Evolutionary conservation across 495 filamentous ascomycete genomes (phyloP), one percentile per base, ranked within the genome.

Genomic region (Hypoxylon subgilvum): DNA sequence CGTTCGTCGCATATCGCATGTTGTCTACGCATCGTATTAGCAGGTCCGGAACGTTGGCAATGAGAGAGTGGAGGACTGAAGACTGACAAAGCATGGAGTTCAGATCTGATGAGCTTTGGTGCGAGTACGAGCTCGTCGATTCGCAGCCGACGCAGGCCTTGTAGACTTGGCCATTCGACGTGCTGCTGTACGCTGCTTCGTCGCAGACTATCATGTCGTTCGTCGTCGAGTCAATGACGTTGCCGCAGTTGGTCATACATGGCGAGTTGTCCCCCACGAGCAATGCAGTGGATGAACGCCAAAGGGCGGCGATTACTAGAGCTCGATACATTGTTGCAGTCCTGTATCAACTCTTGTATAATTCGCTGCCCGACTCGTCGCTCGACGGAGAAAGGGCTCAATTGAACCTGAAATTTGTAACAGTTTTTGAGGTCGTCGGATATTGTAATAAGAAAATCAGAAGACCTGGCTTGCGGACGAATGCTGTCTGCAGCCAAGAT

Each of bases 201-300:
- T 65, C 50, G 66, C 78, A 80, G 14, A 67, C 65, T 23, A 77
- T 71, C 45, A 76, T 74, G 47, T 67, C 71, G 4, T 10, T n/a
- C n/a, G 72, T 60, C 2, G 76, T 79, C 3, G 63, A 57, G 14
- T 44, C 34, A 19, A 72, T 71, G 14, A 70, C 63, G 47, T 78
- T 81, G 61, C 77, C 76, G 64, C 78, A 81, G n/a, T 66, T 61
- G 13, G 55, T 56, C 19, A 58, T 51, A 54, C 78, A 81, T 28
- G 75, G 74, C 25, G 78, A 79, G 10, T 65, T 67, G 13, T 72
- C 48, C 6, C 74, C 51, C 19, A 74, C 72, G 13, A 70, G 58
- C 18, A 79, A 27, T 13, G 74, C 67, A 13, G 52, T 34, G 4
- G 68, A 65, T 49, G 68, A 63, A 38, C 66, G 61, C 52, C 65